A percentile compares a stretch with the other conserved stretches of the same genome.
These are phyloP conservation scores for Leishmania lainsoni DNA, from an alignment of 208 protist species.

Conservation along the genomic window DNA sequence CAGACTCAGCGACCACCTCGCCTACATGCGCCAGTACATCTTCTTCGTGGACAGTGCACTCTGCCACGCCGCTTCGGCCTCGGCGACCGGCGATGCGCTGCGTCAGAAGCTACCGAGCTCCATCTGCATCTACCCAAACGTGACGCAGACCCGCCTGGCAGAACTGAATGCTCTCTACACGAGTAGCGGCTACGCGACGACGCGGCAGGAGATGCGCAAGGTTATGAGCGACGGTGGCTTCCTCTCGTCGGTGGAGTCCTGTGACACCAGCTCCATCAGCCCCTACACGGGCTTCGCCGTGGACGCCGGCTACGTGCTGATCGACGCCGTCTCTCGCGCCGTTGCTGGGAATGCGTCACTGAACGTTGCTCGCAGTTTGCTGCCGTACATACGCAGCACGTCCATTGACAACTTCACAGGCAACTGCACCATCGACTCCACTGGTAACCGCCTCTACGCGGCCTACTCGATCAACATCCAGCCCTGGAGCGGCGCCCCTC, in stretches of 20 bases:
- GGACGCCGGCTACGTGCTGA: conserved; percentile 73
- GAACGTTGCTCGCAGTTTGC: conserved; percentile 46
- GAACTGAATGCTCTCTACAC: conserved; percentile 47
- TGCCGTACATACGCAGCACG: conserved; percentile 58
- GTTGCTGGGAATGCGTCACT: conserved; percentile 46
- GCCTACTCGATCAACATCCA: conserved; percentile 74
- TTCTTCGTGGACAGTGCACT: conserved; percentile 72
- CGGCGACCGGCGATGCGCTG: conserved; percentile 21
- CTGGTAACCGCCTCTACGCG: conserved; percentile 71
- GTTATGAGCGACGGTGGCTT: conserved; percentile 71
- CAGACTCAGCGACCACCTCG: conserved; percentile 44
- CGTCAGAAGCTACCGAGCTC: conserved; percentile 75
- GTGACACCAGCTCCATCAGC: conserved; percentile 42
- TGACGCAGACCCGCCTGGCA: conserved; percentile 32
- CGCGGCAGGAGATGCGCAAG: conserved; percentile 38
- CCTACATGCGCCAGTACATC: conserved; percentile 79
- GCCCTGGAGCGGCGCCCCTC: conserved; percentile 31
- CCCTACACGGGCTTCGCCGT: conserved; percentile 64
- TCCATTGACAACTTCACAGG: conserved; percentile 63
- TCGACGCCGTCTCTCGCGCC: conserved; percentile 58
- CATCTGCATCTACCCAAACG: conserved; percentile 74
- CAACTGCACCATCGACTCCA: conserved; percentile 63
- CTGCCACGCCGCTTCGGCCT: conserved; percentile 53
- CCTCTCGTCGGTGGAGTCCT: conserved; percentile 48
- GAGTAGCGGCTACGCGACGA: conserved; percentile 26